Conservation (phyloP, 164 flowering plant genomes). For the Vitis rotundifolia region DNA sequence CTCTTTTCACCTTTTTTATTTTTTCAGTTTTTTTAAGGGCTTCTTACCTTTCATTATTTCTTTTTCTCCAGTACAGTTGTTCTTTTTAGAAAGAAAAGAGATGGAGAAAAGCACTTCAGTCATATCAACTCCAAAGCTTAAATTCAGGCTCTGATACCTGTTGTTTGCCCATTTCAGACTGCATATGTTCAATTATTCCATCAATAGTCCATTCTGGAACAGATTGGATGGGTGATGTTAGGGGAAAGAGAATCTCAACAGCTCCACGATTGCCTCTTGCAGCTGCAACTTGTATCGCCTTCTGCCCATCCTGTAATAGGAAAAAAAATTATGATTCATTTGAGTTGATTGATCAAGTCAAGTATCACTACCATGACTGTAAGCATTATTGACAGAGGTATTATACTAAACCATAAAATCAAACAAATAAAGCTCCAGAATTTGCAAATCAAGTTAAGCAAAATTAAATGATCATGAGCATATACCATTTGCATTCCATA, state of each 20-base stretch:
- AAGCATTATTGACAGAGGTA: too few relatives aligned
- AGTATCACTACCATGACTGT: too few relatives aligned
- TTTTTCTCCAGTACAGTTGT: too few relatives aligned
- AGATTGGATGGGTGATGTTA: constrained; percentile 49
- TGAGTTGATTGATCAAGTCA: too few relatives aligned
- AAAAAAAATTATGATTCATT: not conserved
- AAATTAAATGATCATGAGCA: too few relatives aligned
- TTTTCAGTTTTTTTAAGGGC: too few relatives aligned
- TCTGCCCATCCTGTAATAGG: constrained; percentile 69
- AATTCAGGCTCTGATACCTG: constrained; percentile 36
- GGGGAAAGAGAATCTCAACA: constrained; percentile 77
- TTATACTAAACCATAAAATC: not conserved
- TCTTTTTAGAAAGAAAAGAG: not conserved
- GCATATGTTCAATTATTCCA: constrained; percentile 73
- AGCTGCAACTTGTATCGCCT: constrained; percentile 90
- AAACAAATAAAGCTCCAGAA: not conserved
- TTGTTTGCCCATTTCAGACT: constrained; percentile 44
- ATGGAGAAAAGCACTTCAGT: not conserved
- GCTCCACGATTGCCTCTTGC: constrained; percentile 62
- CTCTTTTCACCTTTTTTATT: too few relatives aligned
- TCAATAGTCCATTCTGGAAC: constrained; percentile 79
- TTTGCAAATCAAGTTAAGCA: too few relatives aligned
- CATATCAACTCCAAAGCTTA: not conserved
- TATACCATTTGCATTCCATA: too few relatives aligned
- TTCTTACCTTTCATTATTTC: too few relatives aligned